Evolutionary conservation across 1,284 basidiomycete genomes (phyloP).

Genomic region (Ganoderma sinense): DNA sequence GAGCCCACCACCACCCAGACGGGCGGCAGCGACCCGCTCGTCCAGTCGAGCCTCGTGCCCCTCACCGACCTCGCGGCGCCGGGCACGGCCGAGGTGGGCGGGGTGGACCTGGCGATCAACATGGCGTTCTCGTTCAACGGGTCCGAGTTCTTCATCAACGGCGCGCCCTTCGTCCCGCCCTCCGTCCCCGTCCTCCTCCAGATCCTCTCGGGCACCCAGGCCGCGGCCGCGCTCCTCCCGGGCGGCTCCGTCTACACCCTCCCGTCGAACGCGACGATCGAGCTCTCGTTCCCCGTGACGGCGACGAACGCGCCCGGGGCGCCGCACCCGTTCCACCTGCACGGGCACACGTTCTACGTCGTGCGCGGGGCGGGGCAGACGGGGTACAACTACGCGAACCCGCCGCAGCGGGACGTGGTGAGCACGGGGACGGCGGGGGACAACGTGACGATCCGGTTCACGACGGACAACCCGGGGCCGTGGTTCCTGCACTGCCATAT

Average conservation of each 20-base stretch:
- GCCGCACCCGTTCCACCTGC: constrained; percentile 49
- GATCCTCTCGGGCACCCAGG: constrained; percentile 41
- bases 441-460: constrained; percentile 41
- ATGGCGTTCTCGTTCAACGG: constrained; percentile 31
- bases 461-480: constrained; percentile 34
- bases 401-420: constrained; percentile 42
- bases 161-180: constrained; percentile 33
- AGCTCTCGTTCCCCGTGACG: constrained; percentile 42
- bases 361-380: constrained; percentile 38
- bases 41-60: constrained; percentile 38
- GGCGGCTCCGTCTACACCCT: constrained; percentile 40
- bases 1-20: constrained; percentile 46
- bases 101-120: constrained; percentile 39
- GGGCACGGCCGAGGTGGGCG: constrained; percentile 32
- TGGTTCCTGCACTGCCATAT: constrained; percentile 37
- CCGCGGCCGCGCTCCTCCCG: constrained; percentile 39
- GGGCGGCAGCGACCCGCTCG: constrained; percentile 32
- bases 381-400: constrained; percentile 42
- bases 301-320: constrained; percentile 35
- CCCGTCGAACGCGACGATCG: constrained; percentile 41
- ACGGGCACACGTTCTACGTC: constrained; percentile 44
- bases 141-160: constrained; percentile 36
- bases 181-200: constrained; percentile 45
- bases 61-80: constrained; percentile 33
- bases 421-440: constrained; percentile 38